These are phyloP conservation scores for Polyplosphaeria fusca DNA, from an alignment of 495 filamentous ascomycete species.

Conservation along the genomic window DNA sequence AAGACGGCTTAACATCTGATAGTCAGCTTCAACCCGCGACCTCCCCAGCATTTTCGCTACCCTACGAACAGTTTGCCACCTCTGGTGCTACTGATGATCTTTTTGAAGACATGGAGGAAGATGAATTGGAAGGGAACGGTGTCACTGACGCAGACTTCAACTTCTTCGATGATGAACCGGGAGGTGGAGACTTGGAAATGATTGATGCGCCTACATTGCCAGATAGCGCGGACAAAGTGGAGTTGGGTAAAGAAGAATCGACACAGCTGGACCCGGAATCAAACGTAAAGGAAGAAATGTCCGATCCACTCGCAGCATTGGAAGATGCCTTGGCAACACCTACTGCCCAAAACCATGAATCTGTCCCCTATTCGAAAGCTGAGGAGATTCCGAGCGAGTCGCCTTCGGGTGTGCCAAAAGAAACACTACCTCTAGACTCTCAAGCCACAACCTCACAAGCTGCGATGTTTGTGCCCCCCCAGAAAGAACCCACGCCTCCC, in stretches of 20 bases:
- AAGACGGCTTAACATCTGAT: not conserved
- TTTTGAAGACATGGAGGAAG: constrained; percentile 60
- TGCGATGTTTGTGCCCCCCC: not conserved
- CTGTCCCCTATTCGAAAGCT: not conserved
- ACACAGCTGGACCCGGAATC: not conserved
- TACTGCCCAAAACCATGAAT: not conserved
- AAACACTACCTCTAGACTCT: not conserved
- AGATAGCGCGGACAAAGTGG: not conserved
- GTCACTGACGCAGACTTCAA: constrained; percentile 88
- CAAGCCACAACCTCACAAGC: not conserved
- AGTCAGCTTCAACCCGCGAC: constrained; percentile 7
- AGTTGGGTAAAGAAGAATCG: not conserved
- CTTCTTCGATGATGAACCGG: constrained; percentile 80
- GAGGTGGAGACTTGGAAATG: constrained; percentile 39
- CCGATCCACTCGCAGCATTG: constrained; percentile 17
- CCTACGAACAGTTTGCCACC: constrained; percentile 19
- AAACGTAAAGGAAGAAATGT: constrained; percentile 10
- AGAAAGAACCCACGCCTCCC: constrained; percentile 44
- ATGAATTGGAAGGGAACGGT: constrained; percentile 52
- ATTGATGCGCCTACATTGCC: not conserved
- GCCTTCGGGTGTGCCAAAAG: not conserved
- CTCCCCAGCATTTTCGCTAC: constrained; percentile 11
- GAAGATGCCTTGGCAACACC: constrained; percentile 17
- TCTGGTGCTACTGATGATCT: constrained; percentile 53
- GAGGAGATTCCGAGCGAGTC: not conserved